Evolutionary conservation across 1,139 yeast species (phyloP).

Genomic region (Zygotorulaspora mrakii): DNA sequence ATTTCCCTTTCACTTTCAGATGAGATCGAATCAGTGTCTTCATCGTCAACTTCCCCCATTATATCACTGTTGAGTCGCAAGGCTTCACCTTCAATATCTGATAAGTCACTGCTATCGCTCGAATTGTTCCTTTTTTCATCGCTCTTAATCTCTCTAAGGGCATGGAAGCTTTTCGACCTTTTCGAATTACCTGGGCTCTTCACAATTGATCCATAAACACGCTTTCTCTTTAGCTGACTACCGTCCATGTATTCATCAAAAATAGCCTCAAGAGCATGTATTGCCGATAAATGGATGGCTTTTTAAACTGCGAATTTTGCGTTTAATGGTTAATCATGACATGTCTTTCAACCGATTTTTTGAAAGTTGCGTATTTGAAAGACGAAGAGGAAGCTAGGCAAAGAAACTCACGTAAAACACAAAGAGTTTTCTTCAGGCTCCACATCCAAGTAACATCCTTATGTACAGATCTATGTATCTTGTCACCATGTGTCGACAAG

Average conservation of each 20-base stretch:
- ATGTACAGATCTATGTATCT: too few species aligned
- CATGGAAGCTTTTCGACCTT: neutral
- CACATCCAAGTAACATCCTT: too few species aligned
- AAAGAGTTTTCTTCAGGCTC: too few species aligned
- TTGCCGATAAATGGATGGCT: neutral
- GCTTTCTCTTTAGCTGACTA: neutral
- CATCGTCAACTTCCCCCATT: neutral
- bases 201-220: neutral
- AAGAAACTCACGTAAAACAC: too few species aligned
- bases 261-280: neutral
- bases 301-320: too few species aligned
- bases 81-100: constrained; percentile 2
- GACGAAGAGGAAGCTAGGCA: too few species aligned
- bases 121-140: constrained; percentile 8
- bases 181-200: neutral
- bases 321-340: too few species aligned
- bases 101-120: constrained; percentile 3
- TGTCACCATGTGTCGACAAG: too few species aligned
- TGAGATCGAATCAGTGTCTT: constrained; percentile 3
- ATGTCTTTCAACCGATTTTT: too few species aligned
- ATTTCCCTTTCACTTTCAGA: constrained; percentile 2
- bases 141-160: neutral
- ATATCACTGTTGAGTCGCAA: neutral
- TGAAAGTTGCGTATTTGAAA: too few species aligned
- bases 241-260: neutral